A percentile compares a stretch with the other conserved stretches of the same genome.
Conservation (phyloP, 164 flowering plant species). For the Piper longum region DNA sequence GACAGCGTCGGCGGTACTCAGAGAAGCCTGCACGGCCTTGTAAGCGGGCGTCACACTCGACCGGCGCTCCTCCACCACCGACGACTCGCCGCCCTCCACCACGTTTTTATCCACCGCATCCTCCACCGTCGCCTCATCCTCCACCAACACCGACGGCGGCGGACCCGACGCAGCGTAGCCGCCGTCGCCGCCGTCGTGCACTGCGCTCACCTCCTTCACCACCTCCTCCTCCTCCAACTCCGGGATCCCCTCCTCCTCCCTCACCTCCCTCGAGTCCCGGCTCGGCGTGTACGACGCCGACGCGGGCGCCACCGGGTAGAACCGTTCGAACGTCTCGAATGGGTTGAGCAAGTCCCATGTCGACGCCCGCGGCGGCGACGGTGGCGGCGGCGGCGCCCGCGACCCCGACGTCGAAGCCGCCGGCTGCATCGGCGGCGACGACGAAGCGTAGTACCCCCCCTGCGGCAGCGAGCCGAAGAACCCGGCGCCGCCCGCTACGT, state of each 20-base stretch:
- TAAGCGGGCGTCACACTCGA: constrained; percentile 20
- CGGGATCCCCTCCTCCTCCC: constrained; percentile 96
- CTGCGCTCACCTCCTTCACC: constrained; percentile 64
- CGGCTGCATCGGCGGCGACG: constrained; percentile 6
- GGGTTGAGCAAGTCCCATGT: constrained; percentile 81
- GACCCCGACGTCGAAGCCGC: constrained; percentile 26
- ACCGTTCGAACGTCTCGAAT: constrained; percentile 30
- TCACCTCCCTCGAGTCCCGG: constrained; percentile 64
- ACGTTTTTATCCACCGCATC: constrained; percentile 61
- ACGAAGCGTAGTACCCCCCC: constrained; percentile 6
- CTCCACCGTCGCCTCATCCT: no score
- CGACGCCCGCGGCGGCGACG: constrained; percentile 58
- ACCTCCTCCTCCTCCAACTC: constrained; percentile 91
- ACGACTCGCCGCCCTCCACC: constrained; percentile 29
- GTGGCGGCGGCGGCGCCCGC: constrained; percentile 70
- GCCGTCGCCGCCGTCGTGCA: constrained; percentile 23
- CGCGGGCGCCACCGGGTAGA: constrained; percentile 16
- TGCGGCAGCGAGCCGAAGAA: constrained; percentile 17
- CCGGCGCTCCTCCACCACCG: constrained; percentile 9
- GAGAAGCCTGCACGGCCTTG: constrained; percentile 22
- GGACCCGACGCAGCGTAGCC: background rate
- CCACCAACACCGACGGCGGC: no score
- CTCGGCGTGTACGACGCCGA: constrained; percentile 41
- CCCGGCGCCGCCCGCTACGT: constrained; percentile 1
- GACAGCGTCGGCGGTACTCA: constrained; percentile 36